A percentile compares a stretch with the other conserved stretches of the same genome.
Conservation (phyloP, 176 grass and related monocot species). For the Triticum turgidum region DNA sequence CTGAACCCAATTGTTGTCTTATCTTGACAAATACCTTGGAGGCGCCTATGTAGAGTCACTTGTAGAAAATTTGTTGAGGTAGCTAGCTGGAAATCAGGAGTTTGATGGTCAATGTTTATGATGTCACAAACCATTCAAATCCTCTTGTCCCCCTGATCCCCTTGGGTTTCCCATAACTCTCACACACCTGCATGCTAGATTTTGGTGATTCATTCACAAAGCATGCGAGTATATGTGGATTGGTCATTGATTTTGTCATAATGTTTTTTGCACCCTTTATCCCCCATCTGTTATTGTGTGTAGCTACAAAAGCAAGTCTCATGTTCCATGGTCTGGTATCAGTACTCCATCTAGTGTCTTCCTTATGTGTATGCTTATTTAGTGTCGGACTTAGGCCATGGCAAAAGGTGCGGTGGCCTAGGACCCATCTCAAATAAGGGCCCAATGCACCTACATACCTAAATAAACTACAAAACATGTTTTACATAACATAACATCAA, state of each 20-base stretch:
- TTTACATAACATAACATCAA: too few species aligned
- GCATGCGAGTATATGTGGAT: conserved; percentile 48
- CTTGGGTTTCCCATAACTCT: conserved; percentile 49
- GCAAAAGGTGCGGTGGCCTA: too few species aligned
- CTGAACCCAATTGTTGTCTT: background rate
- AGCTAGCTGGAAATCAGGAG: conserved; percentile 89
- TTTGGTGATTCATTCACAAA: conserved; percentile 92
- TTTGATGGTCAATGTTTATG: conserved; percentile 93
- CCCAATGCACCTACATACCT: too few species aligned
- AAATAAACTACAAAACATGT: too few species aligned
- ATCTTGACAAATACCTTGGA: conserved; percentile 68
- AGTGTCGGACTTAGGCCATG: too few species aligned
- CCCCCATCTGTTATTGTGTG: conserved; percentile 24
- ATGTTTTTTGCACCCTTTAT: background rate
- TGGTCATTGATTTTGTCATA: conserved; percentile 23
- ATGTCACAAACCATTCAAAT: conserved; percentile 77
- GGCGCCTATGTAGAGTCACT: conserved; percentile 95
- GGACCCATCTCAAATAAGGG: too few species aligned
- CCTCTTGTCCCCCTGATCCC: conserved; percentile 53
- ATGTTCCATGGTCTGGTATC: conserved; percentile 55
- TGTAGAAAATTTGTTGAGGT: conserved; percentile 85
- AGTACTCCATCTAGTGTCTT: conserved; percentile 64
- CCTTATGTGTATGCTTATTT: conserved; percentile 64
- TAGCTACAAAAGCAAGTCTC: conserved; percentile 81
- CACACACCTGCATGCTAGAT: conserved; percentile 68